A percentile compares a stretch with the other conserved stretches of the same genome.
Conservation (phyloP, 352 stramenopile genomes). For the Phytophthora ohioensis region DNA sequence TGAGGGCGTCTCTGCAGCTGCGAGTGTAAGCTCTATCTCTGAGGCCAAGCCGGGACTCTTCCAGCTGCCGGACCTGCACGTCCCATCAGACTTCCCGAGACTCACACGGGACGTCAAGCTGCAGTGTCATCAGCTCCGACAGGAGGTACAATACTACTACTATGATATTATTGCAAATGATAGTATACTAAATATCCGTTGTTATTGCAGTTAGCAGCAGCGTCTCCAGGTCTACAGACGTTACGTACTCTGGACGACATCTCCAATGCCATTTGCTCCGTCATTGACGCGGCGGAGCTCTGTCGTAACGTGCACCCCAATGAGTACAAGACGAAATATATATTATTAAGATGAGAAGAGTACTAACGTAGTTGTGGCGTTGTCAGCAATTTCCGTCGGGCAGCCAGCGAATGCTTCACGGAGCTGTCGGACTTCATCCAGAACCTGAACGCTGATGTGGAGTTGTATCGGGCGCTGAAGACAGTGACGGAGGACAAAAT, state of each 20-base stretch:
- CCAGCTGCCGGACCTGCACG: constrained; percentile 68
- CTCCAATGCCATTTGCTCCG: constrained; percentile 94
- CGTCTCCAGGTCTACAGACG: constrained; percentile 68
- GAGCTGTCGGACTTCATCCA: constrained; percentile 96
- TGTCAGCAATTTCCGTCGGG: constrained; percentile 75
- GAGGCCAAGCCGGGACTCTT: constrained; percentile 65
- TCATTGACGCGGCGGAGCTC: constrained; percentile 96
- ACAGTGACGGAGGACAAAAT: constrained; percentile 66
- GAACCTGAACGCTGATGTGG: constrained; percentile 93
- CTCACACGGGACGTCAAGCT: constrained; percentile 68
- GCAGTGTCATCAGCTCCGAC: constrained; percentile 64
- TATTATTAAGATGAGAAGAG: constrained; percentile 1
- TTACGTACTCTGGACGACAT: constrained; percentile 93
- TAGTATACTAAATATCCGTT: constrained; percentile 15
- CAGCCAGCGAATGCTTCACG: constrained; percentile 90
- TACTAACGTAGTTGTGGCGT: constrained; percentile 14
- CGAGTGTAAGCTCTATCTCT: constrained; percentile 18
- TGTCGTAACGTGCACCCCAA: constrained; percentile 94
- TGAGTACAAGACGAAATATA: constrained; percentile 51
- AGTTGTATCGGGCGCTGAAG: constrained; percentile 90
- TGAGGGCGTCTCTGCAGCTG: constrained; percentile 15
- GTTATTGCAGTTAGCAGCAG: constrained; percentile 54
- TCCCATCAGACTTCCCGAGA: constrained; percentile 64
- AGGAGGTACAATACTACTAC: constrained; percentile 48
- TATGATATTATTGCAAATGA: background rate